Conservation (phyloP, 371 early-diverging fungal genomes). For the Rhizopus sp. region DNA sequence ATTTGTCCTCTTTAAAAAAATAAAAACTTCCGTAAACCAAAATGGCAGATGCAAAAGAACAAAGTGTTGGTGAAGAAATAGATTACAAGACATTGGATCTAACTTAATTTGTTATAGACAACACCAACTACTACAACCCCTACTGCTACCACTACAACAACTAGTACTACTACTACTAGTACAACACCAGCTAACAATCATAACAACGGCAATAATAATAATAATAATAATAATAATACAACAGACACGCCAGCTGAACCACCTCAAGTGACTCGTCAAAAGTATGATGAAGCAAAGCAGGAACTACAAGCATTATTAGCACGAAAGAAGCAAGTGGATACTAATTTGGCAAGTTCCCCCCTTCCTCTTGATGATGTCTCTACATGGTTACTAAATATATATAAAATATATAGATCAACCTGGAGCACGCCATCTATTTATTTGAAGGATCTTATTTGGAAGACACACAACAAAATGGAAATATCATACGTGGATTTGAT, state of each 20-base stretch:
- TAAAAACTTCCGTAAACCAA: not conserved
- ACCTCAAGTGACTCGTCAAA: constrained; percentile 54
- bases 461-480: constrained; percentile 79
- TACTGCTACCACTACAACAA: too few species aligned
- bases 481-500: constrained; percentile 83
- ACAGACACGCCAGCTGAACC: constrained; percentile 32
- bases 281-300: constrained; percentile 61
- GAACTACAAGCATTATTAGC: constrained; percentile 58
- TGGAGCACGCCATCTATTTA: constrained; percentile 76
- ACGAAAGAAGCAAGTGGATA: constrained; percentile 65
- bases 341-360: constrained; percentile 52
- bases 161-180: too few species aligned
- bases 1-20: not conserved
- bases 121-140: constrained; percentile 2
- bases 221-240: not conserved
- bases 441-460: constrained; percentile 84
- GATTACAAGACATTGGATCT: not conserved
- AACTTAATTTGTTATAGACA: not conserved
- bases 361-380: not conserved
- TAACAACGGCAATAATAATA: too few species aligned
- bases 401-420: constrained; percentile 34
- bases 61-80: constrained; percentile 1
- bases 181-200: too few species aligned
- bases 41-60: constrained; percentile 16
- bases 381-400: not conserved